Evolutionary conservation across 2,329 filamentous ascomycete genomes (phyloP).

Genomic region (Biscogniauxia marginata): DNA sequence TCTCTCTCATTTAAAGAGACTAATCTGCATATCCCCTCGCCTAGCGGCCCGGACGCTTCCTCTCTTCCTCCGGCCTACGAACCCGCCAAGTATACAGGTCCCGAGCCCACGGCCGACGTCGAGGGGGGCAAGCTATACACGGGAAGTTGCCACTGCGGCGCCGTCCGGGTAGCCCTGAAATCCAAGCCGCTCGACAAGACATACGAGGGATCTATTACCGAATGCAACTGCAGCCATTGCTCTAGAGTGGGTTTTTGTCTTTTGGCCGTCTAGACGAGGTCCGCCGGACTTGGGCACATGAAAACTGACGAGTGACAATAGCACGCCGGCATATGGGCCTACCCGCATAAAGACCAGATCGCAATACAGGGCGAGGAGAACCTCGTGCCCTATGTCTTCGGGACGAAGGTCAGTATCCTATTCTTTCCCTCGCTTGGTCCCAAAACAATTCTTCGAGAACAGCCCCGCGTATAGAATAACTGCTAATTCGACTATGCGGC

Average conservation of each 20-base stretch:
- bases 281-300: neutral
- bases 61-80: slow-evolving; percentile 34
- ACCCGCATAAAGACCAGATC: slow-evolving; percentile 40
- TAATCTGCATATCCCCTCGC: neutral
- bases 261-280: too few species aligned
- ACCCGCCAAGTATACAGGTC: slow-evolving; percentile 39
- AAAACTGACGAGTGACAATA: slow-evolving; percentile 20
- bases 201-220: slow-evolving; percentile 30
- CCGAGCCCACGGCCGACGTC: slow-evolving; percentile 37
- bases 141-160: slow-evolving; percentile 55
- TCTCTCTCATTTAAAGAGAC: too few species aligned
- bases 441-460: slow-evolving; percentile 35
- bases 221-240: slow-evolving; percentile 55
- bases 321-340: slow-evolving; percentile 46
- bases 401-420: neutral
- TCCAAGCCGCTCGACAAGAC: slow-evolving; percentile 42
- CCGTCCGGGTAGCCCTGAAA: slow-evolving; percentile 43
- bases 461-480: slow-evolving; percentile 21
- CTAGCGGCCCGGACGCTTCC: slow-evolving; percentile 37
- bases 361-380: slow-evolving; percentile 40
- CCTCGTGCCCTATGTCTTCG: slow-evolving; percentile 35
- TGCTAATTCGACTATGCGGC: neutral
- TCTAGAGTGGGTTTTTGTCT: slow-evolving; percentile 31
- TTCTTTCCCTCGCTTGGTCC: neutral
- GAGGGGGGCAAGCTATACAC: slow-evolving; percentile 43